These are phyloP conservation scores for Plasmodium ovale DNA, from an alignment of 169 alveolate genomes.

Conservation along the genomic window DNA sequence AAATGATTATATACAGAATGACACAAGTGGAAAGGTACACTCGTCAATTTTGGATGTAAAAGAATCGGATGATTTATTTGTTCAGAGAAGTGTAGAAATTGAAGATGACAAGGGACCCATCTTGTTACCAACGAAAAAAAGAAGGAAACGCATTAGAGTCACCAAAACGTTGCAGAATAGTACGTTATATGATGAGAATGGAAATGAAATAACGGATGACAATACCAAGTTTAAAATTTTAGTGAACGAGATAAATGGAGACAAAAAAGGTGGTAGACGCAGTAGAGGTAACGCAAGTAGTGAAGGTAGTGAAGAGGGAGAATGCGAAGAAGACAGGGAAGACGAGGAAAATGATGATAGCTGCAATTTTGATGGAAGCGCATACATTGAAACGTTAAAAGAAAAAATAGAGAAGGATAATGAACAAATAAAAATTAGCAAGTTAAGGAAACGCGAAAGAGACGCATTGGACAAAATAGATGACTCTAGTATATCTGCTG, in stretches of 20 bases:
- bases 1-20: not conserved
- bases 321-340: not conserved
- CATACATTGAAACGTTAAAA: conserved; percentile 40
- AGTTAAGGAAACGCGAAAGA: conserved; percentile 19
- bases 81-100: conserved; percentile 23
- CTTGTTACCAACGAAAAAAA: conserved; percentile 54
- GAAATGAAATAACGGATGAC: conserved; percentile 69
- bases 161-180: conserved; percentile 54
- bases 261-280: not conserved
- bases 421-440: conserved; percentile 35
- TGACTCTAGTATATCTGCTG: too few species aligned
- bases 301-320: conserved; percentile 6
- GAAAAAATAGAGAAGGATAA: conserved; percentile 48
- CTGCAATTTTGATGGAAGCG: not conserved
- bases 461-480: too few species aligned
- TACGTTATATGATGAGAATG: conserved; percentile 55
- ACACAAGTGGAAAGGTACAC: not conserved
- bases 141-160: conserved; percentile 53
- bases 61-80: conserved; percentile 49
- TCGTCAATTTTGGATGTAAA: not conserved
- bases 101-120: conserved; percentile 34
- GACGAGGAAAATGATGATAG: conserved; percentile 12
- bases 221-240: conserved; percentile 46
- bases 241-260: conserved; percentile 46
- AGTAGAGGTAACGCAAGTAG: not conserved